These are phyloP conservation scores for Chrysoporthe austroafricana DNA, from an alignment of 2,329 filamentous ascomycete genomes.

Conservation along the genomic window DNA sequence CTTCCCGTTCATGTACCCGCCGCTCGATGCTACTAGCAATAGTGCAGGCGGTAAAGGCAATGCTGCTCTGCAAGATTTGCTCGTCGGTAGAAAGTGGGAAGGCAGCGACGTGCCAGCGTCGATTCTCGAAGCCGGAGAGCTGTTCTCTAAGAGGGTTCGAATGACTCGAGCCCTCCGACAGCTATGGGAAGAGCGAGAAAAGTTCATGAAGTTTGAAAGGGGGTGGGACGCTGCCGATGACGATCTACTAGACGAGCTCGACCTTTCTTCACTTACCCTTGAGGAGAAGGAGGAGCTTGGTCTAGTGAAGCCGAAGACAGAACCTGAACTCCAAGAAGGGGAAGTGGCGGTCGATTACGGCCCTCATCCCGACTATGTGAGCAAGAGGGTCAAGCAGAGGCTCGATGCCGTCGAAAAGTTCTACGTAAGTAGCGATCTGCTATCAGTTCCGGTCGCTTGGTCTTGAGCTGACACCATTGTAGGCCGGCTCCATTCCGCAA, in stretches of 20 bases:
- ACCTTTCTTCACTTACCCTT: constrained; percentile 41
- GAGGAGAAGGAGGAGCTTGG: constrained; percentile 53
- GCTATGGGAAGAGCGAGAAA: constrained; percentile 91
- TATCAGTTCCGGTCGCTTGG: background rate
- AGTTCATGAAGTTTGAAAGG: constrained; percentile 88
- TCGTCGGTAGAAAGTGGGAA: constrained; percentile 87
- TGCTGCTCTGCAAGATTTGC: constrained; percentile 75
- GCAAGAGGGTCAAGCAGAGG: constrained; percentile 63
- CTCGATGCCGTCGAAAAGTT: constrained; percentile 78
- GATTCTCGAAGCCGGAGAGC: constrained; percentile 89
- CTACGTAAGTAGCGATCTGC: constrained; percentile 66
- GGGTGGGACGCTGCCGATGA: constrained; percentile 72
- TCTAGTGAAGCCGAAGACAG: constrained; percentile 47
- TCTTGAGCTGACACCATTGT: constrained; percentile 35
- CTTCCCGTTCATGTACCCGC: constrained; percentile 96
- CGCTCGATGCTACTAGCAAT: constrained; percentile 85
- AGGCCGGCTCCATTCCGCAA: constrained; percentile 79
- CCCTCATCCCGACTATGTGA: constrained; percentile 51
- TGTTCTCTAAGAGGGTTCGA: constrained; percentile 87
- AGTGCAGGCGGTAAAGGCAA: constrained; percentile 87
- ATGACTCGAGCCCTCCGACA: constrained; percentile 92
- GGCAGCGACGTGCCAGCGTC: constrained; percentile 93
- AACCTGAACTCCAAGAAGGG: constrained; percentile 41
- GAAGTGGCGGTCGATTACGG: constrained; percentile 53
- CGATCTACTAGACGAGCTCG: constrained; percentile 45